phyloP scores from a whole-genome alignment of 306 rosid genomes.

The Begonia loranthoides region DNA sequence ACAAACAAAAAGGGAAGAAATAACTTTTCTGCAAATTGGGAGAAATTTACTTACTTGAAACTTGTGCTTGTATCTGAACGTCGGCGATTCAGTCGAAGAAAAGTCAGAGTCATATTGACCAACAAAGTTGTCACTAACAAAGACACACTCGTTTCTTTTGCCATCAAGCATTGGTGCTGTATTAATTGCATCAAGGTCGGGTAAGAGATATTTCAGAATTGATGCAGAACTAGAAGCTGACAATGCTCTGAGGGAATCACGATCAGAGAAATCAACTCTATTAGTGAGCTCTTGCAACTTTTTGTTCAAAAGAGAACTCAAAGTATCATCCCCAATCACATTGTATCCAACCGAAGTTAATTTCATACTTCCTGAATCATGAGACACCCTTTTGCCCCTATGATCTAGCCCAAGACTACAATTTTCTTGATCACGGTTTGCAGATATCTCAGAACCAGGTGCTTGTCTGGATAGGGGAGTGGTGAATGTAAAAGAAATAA shows the following conservation, averaged over 20 bases:
- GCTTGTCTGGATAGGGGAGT: slow-evolving; percentile 60
- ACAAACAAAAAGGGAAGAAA: no score
- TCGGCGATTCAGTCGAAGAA: slow-evolving; percentile 29
- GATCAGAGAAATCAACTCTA: slow-evolving; percentile 30
- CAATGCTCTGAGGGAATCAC: slow-evolving; percentile 25
- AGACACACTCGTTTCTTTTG: slow-evolving; percentile 30
- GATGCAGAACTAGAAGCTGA: slow-evolving; percentile 32
- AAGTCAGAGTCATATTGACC: slow-evolving; percentile 26
- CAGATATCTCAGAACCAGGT: slow-evolving; percentile 39
- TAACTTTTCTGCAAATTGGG: no score
- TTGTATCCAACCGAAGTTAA: slow-evolving; percentile 59
- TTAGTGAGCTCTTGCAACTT: slow-evolving; percentile 58
- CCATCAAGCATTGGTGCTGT: slow-evolving; percentile 19
- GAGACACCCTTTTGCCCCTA: slow-evolving; percentile 38
- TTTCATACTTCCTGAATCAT: slow-evolving; percentile 38
- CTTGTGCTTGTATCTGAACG: slow-evolving; percentile 34
- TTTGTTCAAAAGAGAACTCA: slow-evolving; percentile 80
- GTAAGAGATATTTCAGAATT: slow-evolving; percentile 13
- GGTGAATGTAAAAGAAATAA: slow-evolving; percentile 91
- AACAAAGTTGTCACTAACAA: slow-evolving; percentile 17
- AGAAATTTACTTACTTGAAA: slow-evolving; percentile 40
- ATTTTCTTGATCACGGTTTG: slow-evolving; percentile 21
- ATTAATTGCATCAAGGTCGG: slow-evolving; percentile 22
- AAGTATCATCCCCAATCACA: slow-evolving; percentile 64
- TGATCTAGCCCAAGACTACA: slow-evolving; percentile 35